Conservation (phyloP, 176 grass and related monocot genomes). For the Bonia amplexicaulis region DNA sequence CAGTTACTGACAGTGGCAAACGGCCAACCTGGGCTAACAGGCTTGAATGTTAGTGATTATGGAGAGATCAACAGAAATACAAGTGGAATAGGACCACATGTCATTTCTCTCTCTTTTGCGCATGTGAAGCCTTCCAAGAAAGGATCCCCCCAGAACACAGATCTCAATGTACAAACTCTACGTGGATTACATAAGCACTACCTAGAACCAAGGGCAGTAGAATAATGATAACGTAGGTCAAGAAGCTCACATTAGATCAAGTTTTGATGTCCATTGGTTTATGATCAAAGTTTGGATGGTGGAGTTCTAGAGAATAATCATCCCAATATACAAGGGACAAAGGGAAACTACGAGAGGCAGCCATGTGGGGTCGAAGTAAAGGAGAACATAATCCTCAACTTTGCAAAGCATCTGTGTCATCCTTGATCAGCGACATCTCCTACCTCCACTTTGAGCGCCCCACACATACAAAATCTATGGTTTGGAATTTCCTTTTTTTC, state of each 20-base stretch:
- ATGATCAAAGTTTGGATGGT: conserved; percentile 19
- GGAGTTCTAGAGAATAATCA: background rate
- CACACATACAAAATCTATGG: background rate
- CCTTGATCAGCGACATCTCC: background rate
- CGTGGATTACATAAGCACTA: background rate
- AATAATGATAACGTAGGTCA: background rate
- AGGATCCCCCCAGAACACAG: background rate
- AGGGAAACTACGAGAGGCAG: conserved; percentile 2
- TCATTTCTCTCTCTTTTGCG: background rate
- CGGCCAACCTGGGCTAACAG: background rate
- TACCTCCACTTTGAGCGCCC: background rate
- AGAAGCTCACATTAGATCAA: background rate
- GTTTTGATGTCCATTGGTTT: background rate
- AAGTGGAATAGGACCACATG: background rate
- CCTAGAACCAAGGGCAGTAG: background rate
- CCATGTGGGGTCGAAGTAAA: background rate
- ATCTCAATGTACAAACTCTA: background rate
- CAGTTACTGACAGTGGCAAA: background rate
- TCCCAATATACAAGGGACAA: background rate
- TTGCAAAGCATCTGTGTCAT: background rate
- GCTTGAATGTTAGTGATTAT: background rate
- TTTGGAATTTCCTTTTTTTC: background rate
- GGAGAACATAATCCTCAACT: background rate
- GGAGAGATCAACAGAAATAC: background rate
- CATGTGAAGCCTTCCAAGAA: background rate